Evolutionary conservation across 1,284 basidiomycete genomes (phyloP).

Genomic region (Macrocystidia cucumis): DNA sequence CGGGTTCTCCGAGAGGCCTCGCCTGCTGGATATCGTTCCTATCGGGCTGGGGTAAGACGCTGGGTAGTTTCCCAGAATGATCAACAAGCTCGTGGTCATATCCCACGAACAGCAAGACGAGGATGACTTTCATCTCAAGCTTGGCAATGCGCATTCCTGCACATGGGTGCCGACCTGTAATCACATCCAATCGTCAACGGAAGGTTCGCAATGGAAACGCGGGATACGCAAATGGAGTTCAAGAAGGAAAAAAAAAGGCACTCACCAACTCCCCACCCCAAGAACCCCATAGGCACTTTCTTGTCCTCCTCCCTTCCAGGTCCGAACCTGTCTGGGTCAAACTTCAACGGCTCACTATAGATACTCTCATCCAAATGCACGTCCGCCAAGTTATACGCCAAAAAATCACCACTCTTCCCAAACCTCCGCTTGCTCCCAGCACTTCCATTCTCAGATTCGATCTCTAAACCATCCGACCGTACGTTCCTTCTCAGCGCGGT

Average conservation of each 20-base stretch:
- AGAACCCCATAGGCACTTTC: conserved; percentile 18
- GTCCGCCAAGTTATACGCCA: conserved; percentile 22
- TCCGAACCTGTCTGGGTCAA: conserved; percentile 23
- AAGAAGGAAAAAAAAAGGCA: neutral
- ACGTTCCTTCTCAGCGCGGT: conserved; percentile 18
- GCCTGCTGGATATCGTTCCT: conserved; percentile 18
- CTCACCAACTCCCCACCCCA: conserved; percentile 30
- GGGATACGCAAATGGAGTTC: neutral
- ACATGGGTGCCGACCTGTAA: conserved; percentile 25
- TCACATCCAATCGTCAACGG: neutral
- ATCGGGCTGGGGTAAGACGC: conserved; percentile 16
- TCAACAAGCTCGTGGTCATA: conserved; percentile 26
- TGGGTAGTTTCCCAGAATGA: conserved; percentile 13
- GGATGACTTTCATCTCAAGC: conserved; percentile 25
- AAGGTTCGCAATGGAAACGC: neutral
- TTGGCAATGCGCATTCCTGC: conserved; percentile 27
- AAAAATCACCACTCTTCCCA: conserved; percentile 19
- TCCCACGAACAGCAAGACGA: conserved; percentile 21
- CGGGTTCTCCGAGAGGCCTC: conserved; percentile 1
- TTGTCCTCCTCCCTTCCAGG: conserved; percentile 21
- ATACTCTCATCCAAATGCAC: conserved; percentile 23
- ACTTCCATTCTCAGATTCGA: conserved; percentile 11
- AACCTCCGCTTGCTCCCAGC: too few species aligned
- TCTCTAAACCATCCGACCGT: conserved; percentile 12
- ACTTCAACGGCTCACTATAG: conserved; percentile 24